Conservation (phyloP, 2,329 filamentous ascomycete species). For the Ophiocordyceps unilateralis region DNA sequence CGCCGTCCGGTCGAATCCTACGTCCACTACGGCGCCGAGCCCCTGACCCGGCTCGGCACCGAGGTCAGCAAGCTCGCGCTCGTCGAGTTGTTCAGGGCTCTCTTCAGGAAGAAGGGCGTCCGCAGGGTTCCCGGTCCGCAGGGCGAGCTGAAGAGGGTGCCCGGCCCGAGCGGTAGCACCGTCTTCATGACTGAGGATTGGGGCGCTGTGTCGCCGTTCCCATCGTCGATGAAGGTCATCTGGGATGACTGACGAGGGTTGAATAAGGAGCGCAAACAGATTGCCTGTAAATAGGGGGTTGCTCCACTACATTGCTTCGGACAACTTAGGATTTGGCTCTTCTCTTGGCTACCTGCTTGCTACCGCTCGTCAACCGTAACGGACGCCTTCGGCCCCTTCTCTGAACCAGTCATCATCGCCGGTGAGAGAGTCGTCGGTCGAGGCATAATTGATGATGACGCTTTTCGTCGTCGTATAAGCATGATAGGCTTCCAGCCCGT, state of each 20-base stretch:
- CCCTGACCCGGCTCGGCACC: constrained; percentile 44
- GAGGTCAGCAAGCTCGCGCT: constrained; percentile 44
- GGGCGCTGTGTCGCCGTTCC: constrained; percentile 29
- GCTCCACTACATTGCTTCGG: too few relatives aligned
- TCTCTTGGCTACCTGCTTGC: too few relatives aligned
- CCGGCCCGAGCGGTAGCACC: constrained; percentile 33
- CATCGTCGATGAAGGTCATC: constrained; percentile 33
- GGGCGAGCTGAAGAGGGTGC: constrained; percentile 50
- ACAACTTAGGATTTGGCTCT: too few relatives aligned
- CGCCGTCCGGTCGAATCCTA: constrained; percentile 46
- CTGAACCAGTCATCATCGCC: constrained; percentile 55
- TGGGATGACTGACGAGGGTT: constrained; percentile 19
- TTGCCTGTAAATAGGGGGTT: background rate
- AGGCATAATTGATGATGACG: constrained; percentile 52
- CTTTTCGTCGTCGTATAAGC: constrained; percentile 46
- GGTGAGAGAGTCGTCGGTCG: constrained; percentile 29
- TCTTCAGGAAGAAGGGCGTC: constrained; percentile 44
- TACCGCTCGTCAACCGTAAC: constrained; percentile 12
- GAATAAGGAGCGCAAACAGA: background rate
- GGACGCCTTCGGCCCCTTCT: constrained; percentile 34
- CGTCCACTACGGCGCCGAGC: constrained; percentile 44
- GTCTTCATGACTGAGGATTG: constrained; percentile 52
- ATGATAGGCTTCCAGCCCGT: constrained; percentile 46
- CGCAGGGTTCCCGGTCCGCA: constrained; percentile 43
- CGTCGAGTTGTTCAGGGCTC: constrained; percentile 48